Conservation (phyloP, 495 filamentous ascomycete species). For the Penicillium atrosanguineum region DNA sequence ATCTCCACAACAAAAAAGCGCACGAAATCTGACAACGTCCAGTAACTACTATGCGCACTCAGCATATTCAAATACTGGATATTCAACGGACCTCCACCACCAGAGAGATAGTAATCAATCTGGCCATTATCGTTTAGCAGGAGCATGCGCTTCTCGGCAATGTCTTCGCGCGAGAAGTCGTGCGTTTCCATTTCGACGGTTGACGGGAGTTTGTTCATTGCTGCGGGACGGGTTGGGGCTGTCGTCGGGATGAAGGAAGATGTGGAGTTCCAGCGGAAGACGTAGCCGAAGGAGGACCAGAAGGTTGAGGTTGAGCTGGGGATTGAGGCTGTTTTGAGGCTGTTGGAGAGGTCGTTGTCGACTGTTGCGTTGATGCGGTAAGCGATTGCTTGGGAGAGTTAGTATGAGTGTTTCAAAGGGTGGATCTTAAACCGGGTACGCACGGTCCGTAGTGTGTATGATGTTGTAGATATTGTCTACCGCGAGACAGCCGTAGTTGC, state of each 20-base stretch:
- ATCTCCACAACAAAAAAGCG: conserved; percentile 84
- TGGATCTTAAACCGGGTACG: conserved; percentile 2
- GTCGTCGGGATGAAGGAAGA: conserved; percentile 18
- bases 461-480: conserved; percentile 98
- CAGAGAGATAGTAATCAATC: conserved; percentile 82
- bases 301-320: conserved; percentile 69
- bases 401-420: conserved; percentile 27
- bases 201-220: conserved; percentile 68
- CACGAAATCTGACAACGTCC: conserved; percentile 81
- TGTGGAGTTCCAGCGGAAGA: conserved; percentile 52
- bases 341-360: conserved; percentile 72
- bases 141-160: conserved; percentile 84
- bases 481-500: conserved; percentile 82
- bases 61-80: conserved; percentile 98
- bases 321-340: conserved; percentile 72
- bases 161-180: conserved; percentile 88
- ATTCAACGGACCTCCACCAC: conserved; percentile 78
- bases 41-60: conserved; percentile 94
- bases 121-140: conserved; percentile 94
- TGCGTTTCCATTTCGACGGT: conserved; percentile 94
- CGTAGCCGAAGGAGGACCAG: conserved; percentile 61
- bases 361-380: conserved; percentile 90
- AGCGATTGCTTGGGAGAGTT: conserved; percentile 66
- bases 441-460: conserved; percentile 62
- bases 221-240: conserved; percentile 37